Evolutionary conservation across 352 stramenopile genomes (phyloP).

Genomic region (Phytophthora megakarya): DNA sequence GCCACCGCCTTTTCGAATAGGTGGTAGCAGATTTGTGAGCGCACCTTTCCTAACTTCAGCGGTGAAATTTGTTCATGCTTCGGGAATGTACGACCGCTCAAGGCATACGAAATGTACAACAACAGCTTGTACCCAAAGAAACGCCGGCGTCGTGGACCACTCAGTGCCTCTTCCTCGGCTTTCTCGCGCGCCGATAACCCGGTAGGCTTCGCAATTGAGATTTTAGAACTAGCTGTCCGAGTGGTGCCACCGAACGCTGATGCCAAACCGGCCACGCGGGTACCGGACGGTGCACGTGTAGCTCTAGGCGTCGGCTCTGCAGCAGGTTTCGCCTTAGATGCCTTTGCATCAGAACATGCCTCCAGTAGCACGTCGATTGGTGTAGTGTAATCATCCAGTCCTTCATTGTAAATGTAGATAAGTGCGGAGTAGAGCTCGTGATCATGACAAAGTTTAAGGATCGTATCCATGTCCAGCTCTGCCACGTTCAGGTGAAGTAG

Average conservation of each 20-base stretch:
- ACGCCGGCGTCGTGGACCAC: slow-evolving; percentile 58
- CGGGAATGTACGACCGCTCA: slow-evolving; percentile 90
- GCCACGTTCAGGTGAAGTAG: slow-evolving; percentile 94
- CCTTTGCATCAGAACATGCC: slow-evolving; percentile 59
- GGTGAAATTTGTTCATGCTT: slow-evolving; percentile 72
- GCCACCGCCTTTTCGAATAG: slow-evolving; percentile 77
- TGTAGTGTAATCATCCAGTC: slow-evolving; percentile 92
- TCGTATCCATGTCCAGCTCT: slow-evolving; percentile 94
- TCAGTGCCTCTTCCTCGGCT: slow-evolving; percentile 53
- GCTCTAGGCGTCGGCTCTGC: slow-evolving; percentile 20
- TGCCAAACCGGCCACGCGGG: slow-evolving; percentile 62
- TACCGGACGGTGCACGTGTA: slow-evolving; percentile 41
- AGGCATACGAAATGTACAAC: slow-evolving; percentile 93
- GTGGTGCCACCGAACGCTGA: slow-evolving; percentile 69
- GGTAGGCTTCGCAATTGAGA: slow-evolving; percentile 37
- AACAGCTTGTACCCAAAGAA: slow-evolving; percentile 87
- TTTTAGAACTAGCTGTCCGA: slow-evolving; percentile 37
- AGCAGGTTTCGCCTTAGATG: slow-evolving; percentile 28
- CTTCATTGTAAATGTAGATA: slow-evolving; percentile 95
- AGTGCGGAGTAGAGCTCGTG: slow-evolving; percentile 94
- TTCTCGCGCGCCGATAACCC: slow-evolving; percentile 37
- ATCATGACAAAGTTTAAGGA: slow-evolving; percentile 91
- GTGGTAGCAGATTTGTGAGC: slow-evolving; percentile 82
- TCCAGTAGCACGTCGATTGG: slow-evolving; percentile 92
- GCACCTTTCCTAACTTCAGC: slow-evolving; percentile 75